Evolutionary conservation across 129 eudicot genomes (phyloP), one percentile per base, ranked within the genome.

Genomic region (Logfia minima): DNA sequence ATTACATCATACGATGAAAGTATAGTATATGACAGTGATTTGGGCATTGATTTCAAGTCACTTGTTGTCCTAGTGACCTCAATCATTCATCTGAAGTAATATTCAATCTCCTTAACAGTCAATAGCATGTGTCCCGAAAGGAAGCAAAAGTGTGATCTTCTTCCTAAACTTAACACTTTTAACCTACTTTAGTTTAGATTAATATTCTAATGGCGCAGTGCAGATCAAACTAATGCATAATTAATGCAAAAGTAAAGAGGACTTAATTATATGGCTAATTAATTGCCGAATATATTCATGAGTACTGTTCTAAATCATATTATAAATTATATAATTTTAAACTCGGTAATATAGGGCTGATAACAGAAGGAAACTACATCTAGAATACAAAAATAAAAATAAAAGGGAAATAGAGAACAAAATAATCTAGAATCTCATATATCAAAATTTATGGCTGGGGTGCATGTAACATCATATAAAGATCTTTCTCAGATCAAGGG

Each of bases 401-500:
- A 34, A n/a, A n/a, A 19, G 8, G 72, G 72, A 61, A 37, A 28
- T 56, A 16, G 32, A 72, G 66, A 72, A 32, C 6, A n/a, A n/a
- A 32, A 72, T 26, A 8, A 1, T 23, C 16, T 62, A 26, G 70
- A 39, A 39, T 75, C 45, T 39, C 23, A 43, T 23, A 17, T 11
- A 75, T 75, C 51, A 17, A 32, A 77, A 48, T 53, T 67, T 2
- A 17, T 67, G 74, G 75, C 18, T 52, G 74, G 53, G 53, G 67
- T 16, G 74, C 64, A 48, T 66, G 18, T 17, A 28, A 35, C 72
- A 29, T 43, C 18, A 66, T 56, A 77, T 55, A 31, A 68, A 26
- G 60, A 55, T 68, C 67, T 67, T 66, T 55, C 68, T 37, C 26
- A 34, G 75, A 77, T 68, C 81, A 77, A 77, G 81, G 56, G 81